Conservation (phyloP, 768 basidiomycete species). For the Pulveroboletus sp. region DNA sequence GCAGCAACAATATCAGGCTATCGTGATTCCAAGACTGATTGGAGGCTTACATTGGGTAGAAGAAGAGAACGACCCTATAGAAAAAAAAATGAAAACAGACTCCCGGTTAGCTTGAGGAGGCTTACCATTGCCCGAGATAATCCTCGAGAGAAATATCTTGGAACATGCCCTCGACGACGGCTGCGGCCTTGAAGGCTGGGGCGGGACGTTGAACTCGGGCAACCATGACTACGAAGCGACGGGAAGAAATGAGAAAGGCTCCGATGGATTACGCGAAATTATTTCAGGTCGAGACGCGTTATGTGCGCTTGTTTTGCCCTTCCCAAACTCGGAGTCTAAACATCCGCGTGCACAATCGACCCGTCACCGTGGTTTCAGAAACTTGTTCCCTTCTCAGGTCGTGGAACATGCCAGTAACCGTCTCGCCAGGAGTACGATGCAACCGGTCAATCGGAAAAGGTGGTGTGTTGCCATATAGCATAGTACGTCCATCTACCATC, state of each 20-base stretch:
- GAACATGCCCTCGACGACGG: constrained; percentile 75
- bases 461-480: too few relatives aligned
- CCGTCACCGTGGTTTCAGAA: too few relatives aligned
- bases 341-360: too few relatives aligned
- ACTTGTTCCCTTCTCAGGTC: too few relatives aligned
- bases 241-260: not conserved
- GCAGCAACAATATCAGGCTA: not conserved
- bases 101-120: not conserved
- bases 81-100: not conserved
- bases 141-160: constrained; percentile 70
- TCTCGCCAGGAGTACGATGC: too few relatives aligned
- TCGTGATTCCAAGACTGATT: not conserved
- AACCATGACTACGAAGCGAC: constrained; percentile 22
- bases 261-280: constrained; percentile 10
- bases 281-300: constrained; percentile 26
- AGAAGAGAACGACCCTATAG: constrained; percentile 83
- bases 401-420: too few relatives aligned
- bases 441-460: too few relatives aligned
- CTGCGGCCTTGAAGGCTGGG: constrained; percentile 70
- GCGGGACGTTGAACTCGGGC: constrained; percentile 81
- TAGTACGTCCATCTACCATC: too few relatives aligned
- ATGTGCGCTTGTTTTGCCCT: constrained; percentile 24
- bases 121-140: constrained; percentile 78
- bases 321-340: not conserved
- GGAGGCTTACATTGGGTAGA: constrained; percentile 81